Conservation (phyloP, 495 filamentous ascomycete genomes). For the Neurospora sp. region DNA sequence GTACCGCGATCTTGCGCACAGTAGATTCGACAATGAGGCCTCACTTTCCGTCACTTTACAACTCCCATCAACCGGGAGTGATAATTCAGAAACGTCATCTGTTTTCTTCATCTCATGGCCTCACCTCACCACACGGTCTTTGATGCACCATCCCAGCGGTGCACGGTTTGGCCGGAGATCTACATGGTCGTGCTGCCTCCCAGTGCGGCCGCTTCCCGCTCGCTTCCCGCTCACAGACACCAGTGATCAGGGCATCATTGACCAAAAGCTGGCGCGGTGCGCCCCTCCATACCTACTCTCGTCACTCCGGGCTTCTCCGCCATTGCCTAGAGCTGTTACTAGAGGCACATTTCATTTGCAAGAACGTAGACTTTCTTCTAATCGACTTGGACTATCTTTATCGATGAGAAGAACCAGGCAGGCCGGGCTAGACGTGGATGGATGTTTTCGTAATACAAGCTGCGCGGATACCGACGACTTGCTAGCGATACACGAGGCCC, state of each 20-base stretch:
- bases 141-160: not conserved
- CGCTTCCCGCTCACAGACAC: not conserved
- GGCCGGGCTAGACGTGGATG: not conserved
- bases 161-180: not conserved
- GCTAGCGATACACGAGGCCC: not conserved
- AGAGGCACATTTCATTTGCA: not conserved
- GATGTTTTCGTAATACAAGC: not conserved
- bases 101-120: not conserved
- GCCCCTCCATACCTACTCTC: not conserved
- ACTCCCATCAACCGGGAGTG: not conserved
- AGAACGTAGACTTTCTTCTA: not conserved
- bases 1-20: not conserved
- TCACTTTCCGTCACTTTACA: not conserved
- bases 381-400: not conserved
- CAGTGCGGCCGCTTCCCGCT: not conserved
- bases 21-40: not conserved
- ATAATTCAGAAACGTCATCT: not conserved
- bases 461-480: not conserved
- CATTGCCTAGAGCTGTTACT: not conserved
- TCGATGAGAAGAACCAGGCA: not conserved
- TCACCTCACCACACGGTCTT: not conserved
- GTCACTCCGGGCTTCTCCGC: not conserved
- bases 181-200: not conserved
- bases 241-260: not conserved
- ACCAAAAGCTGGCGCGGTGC: not conserved